Evolutionary conservation across 2,329 filamentous ascomycete genomes (phyloP).

Genomic region (Curvularia sp.): DNA sequence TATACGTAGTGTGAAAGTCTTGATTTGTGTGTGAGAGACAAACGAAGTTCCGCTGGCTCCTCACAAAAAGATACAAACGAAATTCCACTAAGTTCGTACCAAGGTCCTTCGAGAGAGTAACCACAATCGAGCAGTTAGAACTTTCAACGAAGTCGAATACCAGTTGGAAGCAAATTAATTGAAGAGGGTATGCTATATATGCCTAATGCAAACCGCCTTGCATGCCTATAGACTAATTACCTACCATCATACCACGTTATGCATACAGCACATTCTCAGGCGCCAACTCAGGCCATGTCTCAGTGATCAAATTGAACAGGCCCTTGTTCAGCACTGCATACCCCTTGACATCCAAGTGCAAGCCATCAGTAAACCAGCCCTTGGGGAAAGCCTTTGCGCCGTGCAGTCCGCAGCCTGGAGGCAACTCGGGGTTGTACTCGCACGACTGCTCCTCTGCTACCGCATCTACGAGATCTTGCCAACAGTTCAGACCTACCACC

Average conservation of each 20-base stretch:
- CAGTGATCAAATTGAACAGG: conserved; percentile 30
- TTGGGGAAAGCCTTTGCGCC: conserved; percentile 40
- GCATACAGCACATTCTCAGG: conserved; percentile 26
- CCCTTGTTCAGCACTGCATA: conserved; percentile 39
- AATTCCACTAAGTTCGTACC: too few species aligned
- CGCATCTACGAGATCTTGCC: conserved; percentile 39
- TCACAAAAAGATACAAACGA: too few species aligned
- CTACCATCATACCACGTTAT: neutral
- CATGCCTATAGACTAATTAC: too few species aligned
- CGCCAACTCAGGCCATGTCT: conserved; percentile 43
- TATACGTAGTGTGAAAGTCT: too few species aligned
- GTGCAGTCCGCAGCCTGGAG: conserved; percentile 48
- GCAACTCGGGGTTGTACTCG: conserved; percentile 38
- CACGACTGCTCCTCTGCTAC: conserved; percentile 34
- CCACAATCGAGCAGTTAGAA: too few species aligned
- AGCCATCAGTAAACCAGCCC: conserved; percentile 49
- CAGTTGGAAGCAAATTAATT: too few species aligned
- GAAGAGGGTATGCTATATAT: too few species aligned
- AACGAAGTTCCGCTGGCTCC: too few species aligned
- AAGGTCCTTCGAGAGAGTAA: too few species aligned
- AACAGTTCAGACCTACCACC: conserved; percentile 47
- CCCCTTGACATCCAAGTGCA: conserved; percentile 47
- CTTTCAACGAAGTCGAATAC: too few species aligned
- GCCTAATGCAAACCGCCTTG: too few species aligned
- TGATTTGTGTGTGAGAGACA: too few species aligned